Conservation (phyloP, 208 protist genomes). For the Angomonas ambiguus region DNA sequence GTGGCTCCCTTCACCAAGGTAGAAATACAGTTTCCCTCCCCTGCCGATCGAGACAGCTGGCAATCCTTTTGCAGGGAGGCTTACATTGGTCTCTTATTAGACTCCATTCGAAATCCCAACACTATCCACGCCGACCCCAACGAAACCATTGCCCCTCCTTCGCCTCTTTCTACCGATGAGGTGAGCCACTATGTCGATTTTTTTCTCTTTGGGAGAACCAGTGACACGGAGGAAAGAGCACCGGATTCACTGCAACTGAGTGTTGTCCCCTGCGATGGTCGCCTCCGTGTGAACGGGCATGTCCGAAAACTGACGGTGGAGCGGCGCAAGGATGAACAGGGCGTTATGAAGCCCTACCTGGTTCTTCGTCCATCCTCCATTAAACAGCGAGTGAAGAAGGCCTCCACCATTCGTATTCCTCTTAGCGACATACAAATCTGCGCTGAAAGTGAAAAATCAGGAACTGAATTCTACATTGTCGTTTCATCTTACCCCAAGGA, state of each 20-base stretch:
- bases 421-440: conserved; percentile 19
- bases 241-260: neutral
- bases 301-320: neutral
- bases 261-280: conserved; percentile 9
- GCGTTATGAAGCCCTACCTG: neutral
- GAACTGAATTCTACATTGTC: conserved; percentile 25
- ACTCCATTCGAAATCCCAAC: conserved; percentile 41
- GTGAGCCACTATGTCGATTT: conserved; percentile 53
- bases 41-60: conserved; percentile 40
- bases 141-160: neutral
- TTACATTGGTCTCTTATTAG: conserved; percentile 42
- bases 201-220: conserved; percentile 33
- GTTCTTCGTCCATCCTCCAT: neutral
- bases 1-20: conserved; percentile 28
- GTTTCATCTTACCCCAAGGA: neutral
- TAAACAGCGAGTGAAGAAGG: neutral
- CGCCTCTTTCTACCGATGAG: conserved; percentile 21
- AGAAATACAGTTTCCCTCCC: conserved; percentile 40
- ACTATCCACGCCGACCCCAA: conserved; percentile 17
- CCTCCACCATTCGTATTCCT: conserved; percentile 8
- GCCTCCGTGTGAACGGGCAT: neutral
- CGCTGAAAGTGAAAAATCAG: conserved; percentile 20
- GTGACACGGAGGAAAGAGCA: conserved; percentile 5
- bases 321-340: neutral
- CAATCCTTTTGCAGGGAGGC: conserved; percentile 35